These are phyloP conservation scores for Penicillium sp. DNA, from an alignment of 2,329 filamentous ascomycete species.

Conservation along the genomic window DNA sequence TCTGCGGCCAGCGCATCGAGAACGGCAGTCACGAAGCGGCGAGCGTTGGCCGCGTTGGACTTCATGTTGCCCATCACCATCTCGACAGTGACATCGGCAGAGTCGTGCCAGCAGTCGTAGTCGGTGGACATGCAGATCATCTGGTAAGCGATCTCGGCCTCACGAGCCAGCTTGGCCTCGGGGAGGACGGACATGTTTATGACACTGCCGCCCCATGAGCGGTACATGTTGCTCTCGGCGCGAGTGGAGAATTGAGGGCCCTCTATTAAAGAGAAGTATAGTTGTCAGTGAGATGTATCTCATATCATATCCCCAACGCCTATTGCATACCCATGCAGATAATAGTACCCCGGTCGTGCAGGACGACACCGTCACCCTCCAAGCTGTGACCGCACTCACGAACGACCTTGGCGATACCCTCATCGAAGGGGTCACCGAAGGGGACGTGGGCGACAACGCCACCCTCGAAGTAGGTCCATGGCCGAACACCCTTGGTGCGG, in stretches of 20 bases:
- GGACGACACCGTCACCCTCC: conserved; percentile 77
- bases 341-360: conserved; percentile 82
- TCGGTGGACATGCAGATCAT: conserved; percentile 99
- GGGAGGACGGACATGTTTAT: conserved; percentile 99
- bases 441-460: conserved; percentile 92
- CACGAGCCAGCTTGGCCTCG: conserved; percentile 92
- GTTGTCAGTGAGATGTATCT: neutral
- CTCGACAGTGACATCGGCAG: conserved; percentile 82
- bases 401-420: conserved; percentile 72
- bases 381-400: conserved; percentile 73
- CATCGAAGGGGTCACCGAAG: conserved; percentile 95
- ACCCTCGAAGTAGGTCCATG: conserved; percentile 84
- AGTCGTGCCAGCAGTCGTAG: conserved; percentile 95
- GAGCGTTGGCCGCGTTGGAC: conserved; percentile 85
- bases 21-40: conserved; percentile 79
- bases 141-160: conserved; percentile 95
- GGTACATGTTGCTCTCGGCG: conserved; percentile 94
- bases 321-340: conserved; percentile 79
- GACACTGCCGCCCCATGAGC: conserved; percentile 86
- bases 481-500: conserved; percentile 90
- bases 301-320: neutral
- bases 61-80: conserved; percentile 98
- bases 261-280: conserved; percentile 55
- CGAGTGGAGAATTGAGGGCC: conserved; percentile 98
- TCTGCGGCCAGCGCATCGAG: conserved; percentile 80